phyloP scores from a whole-genome alignment of 2,329 filamentous ascomycete species.

The Fusarium floridanum region DNA sequence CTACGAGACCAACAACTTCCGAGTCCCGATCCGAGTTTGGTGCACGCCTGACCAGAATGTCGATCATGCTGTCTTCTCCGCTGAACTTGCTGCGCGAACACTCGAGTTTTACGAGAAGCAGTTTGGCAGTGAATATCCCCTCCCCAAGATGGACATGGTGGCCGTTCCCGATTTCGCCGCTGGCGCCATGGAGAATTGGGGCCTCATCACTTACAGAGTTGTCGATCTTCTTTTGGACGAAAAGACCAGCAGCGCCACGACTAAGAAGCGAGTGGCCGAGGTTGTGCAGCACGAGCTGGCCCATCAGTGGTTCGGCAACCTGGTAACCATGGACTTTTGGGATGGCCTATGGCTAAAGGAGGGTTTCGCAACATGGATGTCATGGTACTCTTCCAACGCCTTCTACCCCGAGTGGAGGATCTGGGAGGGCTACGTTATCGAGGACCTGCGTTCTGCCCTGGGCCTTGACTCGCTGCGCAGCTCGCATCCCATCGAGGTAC shows the following conservation, averaged over 20 bases:
- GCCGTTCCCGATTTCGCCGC: conserved; percentile 94
- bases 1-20: conserved; percentile 91
- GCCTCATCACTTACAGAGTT: conserved; percentile 92
- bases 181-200: conserved; percentile 99
- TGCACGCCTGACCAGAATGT: conserved; percentile 91
- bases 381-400: conserved; percentile 84
- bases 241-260: conserved; percentile 88
- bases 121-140: conserved; percentile 82
- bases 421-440: conserved; percentile 94
- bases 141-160: conserved; percentile 65
- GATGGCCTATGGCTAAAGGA: conserved; percentile 97
- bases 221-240: conserved; percentile 88
- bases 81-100: conserved; percentile 89
- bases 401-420: conserved; percentile 99
- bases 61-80: conserved; percentile 89
- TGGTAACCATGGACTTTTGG: conserved; percentile 99
- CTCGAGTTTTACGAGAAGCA: conserved; percentile 96
- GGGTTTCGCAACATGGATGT: conserved; percentile 76
- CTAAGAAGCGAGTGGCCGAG: conserved; percentile 93
- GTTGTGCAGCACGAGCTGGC: conserved; percentile 97
- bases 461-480: conserved; percentile 91
- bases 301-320: conserved; percentile 98
- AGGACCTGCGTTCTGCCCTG: conserved; percentile 89
- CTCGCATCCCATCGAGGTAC: conserved; percentile 96
- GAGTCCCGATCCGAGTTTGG: conserved; percentile 93